Conservation (phyloP, 768 basidiomycete genomes). For the Amanita thiersii region DNA sequence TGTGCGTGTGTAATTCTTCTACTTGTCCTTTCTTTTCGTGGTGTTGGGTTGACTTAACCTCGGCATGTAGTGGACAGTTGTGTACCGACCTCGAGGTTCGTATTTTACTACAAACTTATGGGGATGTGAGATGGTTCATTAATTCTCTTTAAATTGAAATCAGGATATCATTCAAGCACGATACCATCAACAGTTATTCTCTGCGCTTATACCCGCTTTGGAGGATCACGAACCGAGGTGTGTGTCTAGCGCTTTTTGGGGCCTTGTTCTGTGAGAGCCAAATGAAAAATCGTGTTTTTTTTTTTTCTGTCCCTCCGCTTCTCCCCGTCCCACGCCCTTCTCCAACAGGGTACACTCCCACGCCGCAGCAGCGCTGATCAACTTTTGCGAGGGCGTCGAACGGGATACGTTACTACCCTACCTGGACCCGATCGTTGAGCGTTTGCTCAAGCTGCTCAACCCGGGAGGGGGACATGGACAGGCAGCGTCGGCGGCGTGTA, state of each 20-base stretch:
- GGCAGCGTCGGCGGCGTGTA: too few species aligned
- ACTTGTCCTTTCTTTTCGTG: background rate
- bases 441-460: slow-evolving; percentile 58
- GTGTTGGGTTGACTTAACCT: slow-evolving; percentile 4
- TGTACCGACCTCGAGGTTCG: slow-evolving; percentile 82
- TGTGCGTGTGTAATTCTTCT: slow-evolving; percentile 37
- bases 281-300: too few species aligned
- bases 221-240: slow-evolving; percentile 71
- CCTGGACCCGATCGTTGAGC: slow-evolving; percentile 72
- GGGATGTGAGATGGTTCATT: background rate
- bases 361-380: slow-evolving; percentile 82
- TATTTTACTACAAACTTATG: background rate
- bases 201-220: slow-evolving; percentile 62
- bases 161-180: slow-evolving; percentile 71
- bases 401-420: slow-evolving; percentile 66
- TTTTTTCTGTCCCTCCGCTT: background rate
- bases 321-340: background rate
- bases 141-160: too few species aligned
- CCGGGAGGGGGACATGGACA: slow-evolving; percentile 38
- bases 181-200: slow-evolving; percentile 62
- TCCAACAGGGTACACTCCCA: slow-evolving; percentile 69
- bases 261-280: too few species aligned
- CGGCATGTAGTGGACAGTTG: slow-evolving; percentile 60
- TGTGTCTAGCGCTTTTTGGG: slow-evolving; percentile 9
- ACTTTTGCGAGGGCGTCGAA: slow-evolving; percentile 85